Evolutionary conservation across 192 early-diverging fungal species (phyloP), one percentile per base, ranked within the genome.

Genomic region (Spinellus fusiger): DNA sequence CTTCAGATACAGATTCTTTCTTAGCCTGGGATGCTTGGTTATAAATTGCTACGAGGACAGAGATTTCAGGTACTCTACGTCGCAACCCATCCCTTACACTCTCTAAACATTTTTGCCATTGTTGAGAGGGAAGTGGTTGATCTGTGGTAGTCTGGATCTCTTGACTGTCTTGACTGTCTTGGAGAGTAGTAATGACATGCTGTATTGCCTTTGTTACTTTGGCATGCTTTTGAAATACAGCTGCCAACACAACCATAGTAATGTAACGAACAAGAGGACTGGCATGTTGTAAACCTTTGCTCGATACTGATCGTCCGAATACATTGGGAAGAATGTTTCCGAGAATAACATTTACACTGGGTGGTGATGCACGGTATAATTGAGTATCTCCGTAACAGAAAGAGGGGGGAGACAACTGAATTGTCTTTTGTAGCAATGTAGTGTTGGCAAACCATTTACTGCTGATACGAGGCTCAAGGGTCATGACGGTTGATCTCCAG

Each of bases 371-470:
- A 54, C 59, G 71, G 68, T 59, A 76, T 38, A 61, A 62, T 49
- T 60, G 62, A 52, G 65, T 75, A 44, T 48, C 65, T 46, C 56
- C 69, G 32, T 78, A 71, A 47, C 76, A 70, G 15, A 85, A 58
- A 27, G 71, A 80, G 5, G 92, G 91, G 4, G 87, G 72, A 5
- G 87, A 79, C 4, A 91, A 69, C 23, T 74, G 55, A 15, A 92
- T 84, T 40, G 89, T 75, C 27, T 86, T 90, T 48, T 85, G 83
- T 3, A 83, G 73, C 1, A 92, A 57, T 2, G 89, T 83, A 74
- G 91, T 85, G 59, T 90, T 94, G 4, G 81, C 79, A n/a, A 92
- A 54, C 85, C 87, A 94, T 50, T 83, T 80, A 2, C 73, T 68
- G 3, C 85, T 87, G 10, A 83, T 69, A 23, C 87, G 80, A 16